Conservation (phyloP, 75 land plant species). For the Gnetum montanum region DNA sequence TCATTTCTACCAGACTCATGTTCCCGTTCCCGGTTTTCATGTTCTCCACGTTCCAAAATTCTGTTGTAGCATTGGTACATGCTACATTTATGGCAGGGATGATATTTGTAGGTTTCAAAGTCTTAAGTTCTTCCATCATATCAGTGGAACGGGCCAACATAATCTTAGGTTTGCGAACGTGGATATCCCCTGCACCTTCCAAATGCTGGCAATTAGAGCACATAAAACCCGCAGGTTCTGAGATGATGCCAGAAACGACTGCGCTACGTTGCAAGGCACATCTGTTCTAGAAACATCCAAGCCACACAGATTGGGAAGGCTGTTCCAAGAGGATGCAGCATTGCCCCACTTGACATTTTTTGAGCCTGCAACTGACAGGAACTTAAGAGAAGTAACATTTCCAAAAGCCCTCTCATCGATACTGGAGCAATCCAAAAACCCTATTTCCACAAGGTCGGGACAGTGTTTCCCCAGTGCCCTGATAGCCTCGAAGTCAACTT, state of each 20-base stretch:
- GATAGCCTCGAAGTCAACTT: constrained; percentile 60
- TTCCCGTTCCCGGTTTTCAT: constrained; percentile 16
- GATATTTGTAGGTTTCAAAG: too few species aligned
- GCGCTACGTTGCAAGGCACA: constrained; percentile 41
- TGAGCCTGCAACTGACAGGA: constrained; percentile 75
- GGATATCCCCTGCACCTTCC: too few species aligned
- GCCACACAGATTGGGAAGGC: constrained; percentile 62
- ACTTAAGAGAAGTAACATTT: constrained; percentile 38
- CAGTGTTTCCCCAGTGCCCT: constrained; percentile 58
- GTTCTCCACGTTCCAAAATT: too few species aligned
- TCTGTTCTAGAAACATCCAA: constrained; percentile 94
- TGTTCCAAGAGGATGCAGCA: constrained; percentile 44
- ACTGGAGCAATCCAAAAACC: constrained; percentile 56
- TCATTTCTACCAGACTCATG: constrained; percentile 29
- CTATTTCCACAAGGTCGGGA: constrained; percentile 47
- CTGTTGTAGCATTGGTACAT: too few species aligned
- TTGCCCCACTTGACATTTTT: constrained; percentile 61
- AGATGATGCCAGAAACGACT: constrained; percentile 39
- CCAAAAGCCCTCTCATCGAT: constrained; percentile 61
- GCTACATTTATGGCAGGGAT: too few species aligned
- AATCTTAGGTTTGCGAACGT: constrained; percentile 44
- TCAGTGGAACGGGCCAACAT: constrained; percentile 59
- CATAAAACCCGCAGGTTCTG: constrained; percentile 60
- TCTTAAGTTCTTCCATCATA: constrained; percentile 49
- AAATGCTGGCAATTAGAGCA: too few species aligned